Evolutionary conservation across 257 asterid genomes (phyloP).

Genomic region (Nicotiana undulata): DNA sequence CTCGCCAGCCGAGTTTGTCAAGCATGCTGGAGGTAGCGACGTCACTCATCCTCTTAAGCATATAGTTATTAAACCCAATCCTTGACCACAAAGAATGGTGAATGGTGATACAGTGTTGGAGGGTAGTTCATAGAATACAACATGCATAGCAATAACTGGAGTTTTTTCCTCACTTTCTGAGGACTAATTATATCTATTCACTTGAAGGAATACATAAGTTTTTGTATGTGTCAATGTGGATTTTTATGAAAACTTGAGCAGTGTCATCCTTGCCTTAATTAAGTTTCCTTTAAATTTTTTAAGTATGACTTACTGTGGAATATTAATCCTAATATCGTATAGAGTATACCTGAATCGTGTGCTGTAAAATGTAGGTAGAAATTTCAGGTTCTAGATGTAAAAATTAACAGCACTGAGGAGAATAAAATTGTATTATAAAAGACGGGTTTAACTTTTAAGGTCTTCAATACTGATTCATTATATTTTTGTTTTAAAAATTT

Average conservation of each 20-base stretch:
- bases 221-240: not conserved
- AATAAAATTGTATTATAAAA: no score
- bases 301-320: not conserved
- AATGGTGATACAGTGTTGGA: not conserved
- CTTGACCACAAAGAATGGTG: constrained; percentile 19
- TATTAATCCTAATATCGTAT: not conserved
- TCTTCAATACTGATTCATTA: no score
- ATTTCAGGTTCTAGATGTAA: not conserved
- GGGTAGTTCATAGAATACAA: not conserved
- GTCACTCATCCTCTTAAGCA: constrained; percentile 68
- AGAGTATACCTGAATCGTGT: not conserved
- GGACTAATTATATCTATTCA: not conserved
- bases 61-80: constrained; percentile 67
- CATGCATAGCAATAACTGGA: not conserved
- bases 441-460: no score
- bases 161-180: not conserved
- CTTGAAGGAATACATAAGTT: not conserved
- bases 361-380: not conserved
- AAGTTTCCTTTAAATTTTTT: not conserved
- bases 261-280: not conserved
- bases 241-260: not conserved
- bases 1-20: constrained; percentile 78
- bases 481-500: no score
- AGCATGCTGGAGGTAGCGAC: constrained; percentile 82
- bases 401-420: not conserved